Base-by-base conservation (phyloP, 2,329 filamentous ascomycete genomes). In the Xylariaceae sp. region DNA sequence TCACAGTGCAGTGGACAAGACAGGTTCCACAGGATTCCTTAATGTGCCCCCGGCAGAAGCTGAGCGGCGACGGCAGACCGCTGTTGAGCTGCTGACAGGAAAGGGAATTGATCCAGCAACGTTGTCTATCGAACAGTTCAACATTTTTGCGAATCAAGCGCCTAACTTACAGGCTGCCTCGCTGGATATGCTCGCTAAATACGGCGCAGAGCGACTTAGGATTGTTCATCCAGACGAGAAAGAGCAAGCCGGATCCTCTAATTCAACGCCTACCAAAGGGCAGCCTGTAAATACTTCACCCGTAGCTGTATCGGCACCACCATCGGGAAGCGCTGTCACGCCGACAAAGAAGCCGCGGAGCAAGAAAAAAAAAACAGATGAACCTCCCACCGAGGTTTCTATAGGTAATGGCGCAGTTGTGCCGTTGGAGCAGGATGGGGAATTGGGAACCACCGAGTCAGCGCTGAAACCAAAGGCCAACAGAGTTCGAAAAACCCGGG, bases 101-200 rank as follows among this genome's bases (percentile, higher is more conserved):
- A 76, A 72, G n/a, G 76, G 74, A 4, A 76, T 86, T n/a, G 78
- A 83, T 33, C 82, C 81, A 1, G 71, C 74, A 2, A 80, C 82
- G 0, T 71, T 86, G 8, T 82, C 80, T 0, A 60, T 70, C 3
- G 83, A 86, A 41, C 83, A 86, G 64, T 84, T 86, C 58, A 79
- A 74, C 62, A 86, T 85, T 14, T 84, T 87, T 62, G 76, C 83
- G 7, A 86, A 87, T 52, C 84, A 87, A 69, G 79, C 82, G 0
- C 82, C 83, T 0, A 76, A 79, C 3, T 69, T 86, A 5, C 84
- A 86, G 61, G 72, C 74, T 49, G 77, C 82, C 50, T 86, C 84
- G 0, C 70, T 87, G 12, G 76, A 74, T 1, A 83, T 87, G 82
- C 74, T 86, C 9, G 76, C 78, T 0, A 79, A 78, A 64, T 85